These are phyloP conservation scores for Leccinum pseudoinsigne DNA, from an alignment of 1,284 basidiomycete species.

Conservation along the genomic window DNA sequence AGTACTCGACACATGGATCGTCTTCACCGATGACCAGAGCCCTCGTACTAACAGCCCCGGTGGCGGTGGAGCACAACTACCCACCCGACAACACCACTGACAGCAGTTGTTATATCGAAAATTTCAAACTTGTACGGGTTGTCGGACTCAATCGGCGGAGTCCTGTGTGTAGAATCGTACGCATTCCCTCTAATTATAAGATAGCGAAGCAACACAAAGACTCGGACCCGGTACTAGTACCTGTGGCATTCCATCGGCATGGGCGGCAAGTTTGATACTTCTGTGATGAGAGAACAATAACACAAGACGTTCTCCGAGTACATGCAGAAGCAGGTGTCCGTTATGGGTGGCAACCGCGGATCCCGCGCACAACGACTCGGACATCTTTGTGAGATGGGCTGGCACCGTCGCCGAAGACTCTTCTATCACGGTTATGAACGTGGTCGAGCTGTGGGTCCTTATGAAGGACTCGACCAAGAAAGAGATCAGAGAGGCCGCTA, in stretches of 20 bases:
- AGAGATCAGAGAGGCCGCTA: background rate
- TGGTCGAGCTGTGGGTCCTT: background rate
- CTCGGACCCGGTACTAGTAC: too few relatives aligned
- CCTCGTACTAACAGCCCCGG: slow-evolving; percentile 27
- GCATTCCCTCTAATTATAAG: too few relatives aligned
- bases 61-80: slow-evolving; percentile 51
- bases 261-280: background rate
- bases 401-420: background rate
- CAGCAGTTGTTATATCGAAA: too few relatives aligned
- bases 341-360: background rate
- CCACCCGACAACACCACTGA: slow-evolving; percentile 48
- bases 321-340: background rate
- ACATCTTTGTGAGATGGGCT: background rate
- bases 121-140: too few relatives aligned
- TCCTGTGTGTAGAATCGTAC: too few relatives aligned
- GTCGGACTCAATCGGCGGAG: too few relatives aligned
- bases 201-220: too few relatives aligned
- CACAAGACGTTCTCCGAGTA: background rate
- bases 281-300: background rate
- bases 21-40: slow-evolving; percentile 32
- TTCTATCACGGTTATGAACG: background rate
- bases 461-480: background rate
- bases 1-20: slow-evolving; percentile 29
- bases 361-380: background rate
- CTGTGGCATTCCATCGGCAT: background rate